Evolutionary conservation across 2,329 filamentous ascomycete genomes (phyloP).

Genomic region (Neodidymelliopsis sp.): DNA sequence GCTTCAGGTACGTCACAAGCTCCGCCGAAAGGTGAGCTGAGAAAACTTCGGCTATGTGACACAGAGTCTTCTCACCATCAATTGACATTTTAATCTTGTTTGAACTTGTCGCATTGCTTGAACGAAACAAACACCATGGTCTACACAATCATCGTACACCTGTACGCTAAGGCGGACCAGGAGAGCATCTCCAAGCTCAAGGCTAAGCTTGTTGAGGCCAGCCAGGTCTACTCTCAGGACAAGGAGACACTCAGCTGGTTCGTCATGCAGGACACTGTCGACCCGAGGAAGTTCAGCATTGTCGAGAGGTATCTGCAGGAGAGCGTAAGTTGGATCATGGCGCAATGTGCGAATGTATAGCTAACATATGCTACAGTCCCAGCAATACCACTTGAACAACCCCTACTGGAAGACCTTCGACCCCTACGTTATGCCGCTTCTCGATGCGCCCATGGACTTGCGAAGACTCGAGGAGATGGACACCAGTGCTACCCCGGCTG

Average conservation of each 20-base stretch:
- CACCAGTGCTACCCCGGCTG: conserved; percentile 57
- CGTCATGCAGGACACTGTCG: conserved; percentile 77
- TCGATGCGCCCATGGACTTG: conserved; percentile 74
- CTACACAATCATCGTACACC: conserved; percentile 73
- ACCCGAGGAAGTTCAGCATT: conserved; percentile 75
- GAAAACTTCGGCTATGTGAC: conserved; percentile 12
- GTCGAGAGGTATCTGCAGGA: conserved; percentile 77
- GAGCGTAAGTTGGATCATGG: conserved; percentile 54
- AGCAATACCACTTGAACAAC: conserved; percentile 61
- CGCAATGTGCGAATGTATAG: no score
- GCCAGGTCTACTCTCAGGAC: conserved; percentile 74
- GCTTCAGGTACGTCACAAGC: conserved; percentile 19
- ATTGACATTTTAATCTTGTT: neutral
- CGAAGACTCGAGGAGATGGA: conserved; percentile 72
- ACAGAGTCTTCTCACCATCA: neutral
- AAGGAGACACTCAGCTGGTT: conserved; percentile 72
- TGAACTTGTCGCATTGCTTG: neutral
- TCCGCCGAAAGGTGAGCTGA: conserved; percentile 3
- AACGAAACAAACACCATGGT: conserved; percentile 58
- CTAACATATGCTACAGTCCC: conserved; percentile 32
- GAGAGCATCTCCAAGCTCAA: conserved; percentile 71
- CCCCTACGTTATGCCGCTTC: conserved; percentile 72
- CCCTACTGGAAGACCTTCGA: conserved; percentile 81
- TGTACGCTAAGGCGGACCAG: conserved; percentile 72
- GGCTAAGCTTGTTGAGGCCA: conserved; percentile 78